Base-by-base conservation (phyloP, 495 filamentous ascomycete genomes). In the Hypoxylon cercidicola region DNA sequence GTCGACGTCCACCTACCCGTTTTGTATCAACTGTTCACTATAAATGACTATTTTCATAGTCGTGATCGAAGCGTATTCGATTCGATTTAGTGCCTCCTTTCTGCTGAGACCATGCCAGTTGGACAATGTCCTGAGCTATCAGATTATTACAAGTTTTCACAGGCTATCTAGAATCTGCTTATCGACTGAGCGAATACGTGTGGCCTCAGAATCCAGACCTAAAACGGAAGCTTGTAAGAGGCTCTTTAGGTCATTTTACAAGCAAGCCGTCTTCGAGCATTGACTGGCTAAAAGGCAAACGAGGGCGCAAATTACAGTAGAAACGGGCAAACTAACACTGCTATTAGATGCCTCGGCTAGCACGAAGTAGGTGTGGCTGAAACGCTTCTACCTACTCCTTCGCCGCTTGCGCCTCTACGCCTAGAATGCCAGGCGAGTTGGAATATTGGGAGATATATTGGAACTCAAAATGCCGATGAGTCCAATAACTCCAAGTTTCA, bases 291-390 rank as follows among this genome's bases (percentile, higher is more conserved):
- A 43, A 44, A 6, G 23, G 39, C 20, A 45, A 46, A 49, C 23
- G 41, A 3, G 20, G 37, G 25, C 25, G 30, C 37, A 55, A 68
- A 60, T 55, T 47, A 51, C 39, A n/a, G 15, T 25, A 25, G 2
- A 25, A 55, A 34, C 34, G 6, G 20, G 39, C 52, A 55, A 48
- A 67, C 52, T 43, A 61, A 28, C 20, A 41, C 20, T 48, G 13
- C 55, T 45, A 52, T 68, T 58, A n/a, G 65, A 60, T 52, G 53
- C 34, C 18, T 61, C 25, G 51, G 44, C 43, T 65, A 41, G 54
- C 53, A 41, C 16, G 20, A 16, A 47, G 11, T 25, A 51, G 32
- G 45, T 63, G 45, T 68, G 65, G 65, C 65, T 68, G 65, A 68
- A 68, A 68, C 65, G 15, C 30, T 19, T 35, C 16, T 43, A 20